A percentile compares a stretch with the other conserved stretches of the same genome.
Conservation (phyloP, 441 rosid genomes). For the Melastoma candidum region DNA sequence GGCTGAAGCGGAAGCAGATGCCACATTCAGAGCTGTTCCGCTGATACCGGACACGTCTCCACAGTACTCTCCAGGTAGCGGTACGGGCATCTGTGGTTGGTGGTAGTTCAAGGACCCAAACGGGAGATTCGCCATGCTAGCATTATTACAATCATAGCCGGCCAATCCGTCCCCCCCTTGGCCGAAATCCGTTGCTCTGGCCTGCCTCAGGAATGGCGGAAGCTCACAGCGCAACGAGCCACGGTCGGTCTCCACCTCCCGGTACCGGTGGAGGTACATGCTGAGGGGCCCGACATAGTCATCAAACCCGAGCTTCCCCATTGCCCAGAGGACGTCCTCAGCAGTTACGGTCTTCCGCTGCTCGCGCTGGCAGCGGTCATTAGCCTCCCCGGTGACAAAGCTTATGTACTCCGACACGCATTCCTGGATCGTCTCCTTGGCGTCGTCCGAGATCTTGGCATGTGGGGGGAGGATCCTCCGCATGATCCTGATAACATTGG, state of each 20-base stretch:
- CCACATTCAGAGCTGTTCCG: too few relatives aligned
- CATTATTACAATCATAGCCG: too few relatives aligned
- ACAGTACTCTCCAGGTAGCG: too few relatives aligned
- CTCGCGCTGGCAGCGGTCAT: conserved; percentile 93
- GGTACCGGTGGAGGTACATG: conserved; percentile 40
- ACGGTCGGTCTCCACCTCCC: conserved; percentile 18
- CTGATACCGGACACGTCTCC: too few relatives aligned
- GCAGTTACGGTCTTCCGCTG: conserved; percentile 97
- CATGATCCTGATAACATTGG: conserved; percentile 80
- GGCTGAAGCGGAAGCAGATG: too few relatives aligned
- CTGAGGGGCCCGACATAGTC: conserved; percentile 78
- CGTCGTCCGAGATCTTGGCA: conserved; percentile 87
- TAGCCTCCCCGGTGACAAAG: conserved; percentile 94
- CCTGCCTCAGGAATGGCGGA: too few relatives aligned
- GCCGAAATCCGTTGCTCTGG: too few relatives aligned
- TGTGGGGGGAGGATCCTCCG: conserved; percentile 54
- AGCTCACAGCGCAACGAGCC: too few relatives aligned
- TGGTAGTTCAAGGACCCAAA: too few relatives aligned
- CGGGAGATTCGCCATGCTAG: too few relatives aligned
- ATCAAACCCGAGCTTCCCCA: conserved; percentile 92
- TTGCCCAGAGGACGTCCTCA: conserved; percentile 88
- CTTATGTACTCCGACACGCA: conserved; percentile 97
- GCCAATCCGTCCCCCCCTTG: too few relatives aligned
- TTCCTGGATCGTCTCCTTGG: conserved; percentile 94
- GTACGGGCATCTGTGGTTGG: too few relatives aligned